Conservation (phyloP, 2,329 filamentous ascomycete species). For the Fusarium lyarnte region DNA sequence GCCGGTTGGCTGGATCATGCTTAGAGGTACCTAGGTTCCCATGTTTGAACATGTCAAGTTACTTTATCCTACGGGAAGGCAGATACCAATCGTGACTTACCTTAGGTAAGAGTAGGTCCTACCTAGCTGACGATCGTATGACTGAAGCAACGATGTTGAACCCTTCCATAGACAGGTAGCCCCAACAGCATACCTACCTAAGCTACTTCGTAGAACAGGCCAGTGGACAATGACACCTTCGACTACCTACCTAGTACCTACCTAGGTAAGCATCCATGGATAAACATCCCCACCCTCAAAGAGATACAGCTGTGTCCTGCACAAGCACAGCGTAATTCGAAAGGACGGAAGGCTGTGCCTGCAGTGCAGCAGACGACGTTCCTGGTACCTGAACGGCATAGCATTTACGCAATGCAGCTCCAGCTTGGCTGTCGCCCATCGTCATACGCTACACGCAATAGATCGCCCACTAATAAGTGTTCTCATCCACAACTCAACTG, state of each 20-base stretch:
- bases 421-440: conserved; percentile 14
- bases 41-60: conserved; percentile 28
- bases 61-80: conserved; percentile 15
- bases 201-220: background rate
- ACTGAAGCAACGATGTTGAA: conserved; percentile 26
- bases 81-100: background rate
- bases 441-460: conserved; percentile 33
- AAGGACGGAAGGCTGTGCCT: background rate
- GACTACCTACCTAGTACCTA: background rate
- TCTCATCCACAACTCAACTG: conserved; percentile 34
- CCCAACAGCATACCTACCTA: background rate
- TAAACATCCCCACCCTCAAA: conserved; percentile 7
- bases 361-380: background rate
- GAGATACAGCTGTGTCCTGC: background rate
- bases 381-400: conserved; percentile 7
- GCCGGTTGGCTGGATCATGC: conserved; percentile 27
- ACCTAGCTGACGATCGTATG: conserved; percentile 20
- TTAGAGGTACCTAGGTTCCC: background rate
- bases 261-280: background rate
- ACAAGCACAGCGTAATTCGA: background rate
- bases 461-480: conserved; percentile 23
- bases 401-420: conserved; percentile 37
- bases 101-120: background rate
- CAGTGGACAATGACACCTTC: background rate
- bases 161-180: conserved; percentile 8